Base-by-base conservation (phyloP, 495 filamentous ascomycete species). In the Xylaria venustula region DNA sequence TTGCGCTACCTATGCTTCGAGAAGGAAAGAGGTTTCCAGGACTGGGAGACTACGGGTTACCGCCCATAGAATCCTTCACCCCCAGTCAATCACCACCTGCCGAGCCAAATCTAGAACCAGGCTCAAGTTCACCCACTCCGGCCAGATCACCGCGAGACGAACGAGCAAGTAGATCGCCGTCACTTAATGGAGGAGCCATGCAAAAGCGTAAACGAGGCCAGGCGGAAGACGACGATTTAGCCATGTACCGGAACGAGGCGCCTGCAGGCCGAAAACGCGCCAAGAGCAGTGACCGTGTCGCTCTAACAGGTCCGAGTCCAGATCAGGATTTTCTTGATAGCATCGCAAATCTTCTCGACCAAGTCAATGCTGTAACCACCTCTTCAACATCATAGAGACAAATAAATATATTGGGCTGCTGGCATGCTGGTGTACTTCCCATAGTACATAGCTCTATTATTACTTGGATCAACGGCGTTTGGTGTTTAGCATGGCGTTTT, bases 1-100 rank as follows among this genome's bases (percentile, higher is more conserved):
- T 80, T 28, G 77, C 74, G 15, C 30, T 67, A 8, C 57, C 71
- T 17, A 67, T 71, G 58, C 45, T 71, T 40, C 53, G 59, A 55
- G 68, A 65, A 54, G 66, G 67, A 20, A 71, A 68, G 40, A 65
- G 54, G 19, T 60, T 66, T 23, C 64, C 64, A 14, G 67, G 67
- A 3, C 50, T 70, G 5, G 69, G 68, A n/a, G 50, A 56, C 30
- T 71, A 69, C 40, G 69, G 68, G 15, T 26, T 73, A 23, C 61
- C 62, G 15, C 60, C 68, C 45, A 41, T 47, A 30, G 15, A 62
- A 23, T 47, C 62, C 19, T 37, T 61, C 2, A 62, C 60, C 4
- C 64, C 62, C 1, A 59, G 34, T 32, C 47, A 61, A 12, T 69
- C 68, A 26, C 64, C 66, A 1, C 66, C 61, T 48, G 34, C 44